Base-by-base conservation (phyloP, 2,329 filamentous ascomycete genomes). In the Claviceps capensis region DNA sequence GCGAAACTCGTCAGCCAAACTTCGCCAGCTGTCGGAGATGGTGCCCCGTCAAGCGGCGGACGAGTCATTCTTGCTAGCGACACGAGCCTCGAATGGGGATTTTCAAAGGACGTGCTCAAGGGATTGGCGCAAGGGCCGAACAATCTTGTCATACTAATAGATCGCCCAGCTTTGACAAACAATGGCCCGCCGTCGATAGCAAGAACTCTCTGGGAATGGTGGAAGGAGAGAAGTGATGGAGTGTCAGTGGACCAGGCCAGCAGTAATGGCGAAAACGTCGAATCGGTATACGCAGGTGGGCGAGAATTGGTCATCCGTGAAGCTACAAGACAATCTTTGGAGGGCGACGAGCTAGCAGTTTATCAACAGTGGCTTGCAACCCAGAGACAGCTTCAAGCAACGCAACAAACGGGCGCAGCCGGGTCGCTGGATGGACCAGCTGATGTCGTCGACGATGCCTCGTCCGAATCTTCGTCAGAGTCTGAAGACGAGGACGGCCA, bases 351-450 rank as follows among this genome's bases (percentile, higher is more conserved):
- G 60, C 75, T 93, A 13, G 70, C 77, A 14, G 71, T 89, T 2
- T 97, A 98, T 63, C 89, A 97, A 61, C 89, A 96, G 63, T 96
- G 89, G 75, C 76, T 95, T 9, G 88, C 89, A 0, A 89, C 88
- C 4, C 88, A 95, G 66, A 79, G 87, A 34, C 89, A 95, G 62
- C 74, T 95, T 7, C 86, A 95, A 61, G 86, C 86, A 45, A 90
- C 87, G 0, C 73, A 88, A 19, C 85, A 90, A 60, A 75, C 77
- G 5, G 79, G 83, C 52, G 83, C 82, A 17, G 79, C 82, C 48
- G 78, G 81, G 6, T 75, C 78, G 1, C 69, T 91, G 2, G 86
- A 91, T 60, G 74, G 80, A 1, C 77, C 83, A 36, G 82, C 79
- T 2, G 87, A 88, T 55, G 81, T 83, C 5, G 85, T 84, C 16